phyloP scores from a whole-genome alignment of 805 yeast genomes.

The Saccharomycopsis selenospora region DNA sequence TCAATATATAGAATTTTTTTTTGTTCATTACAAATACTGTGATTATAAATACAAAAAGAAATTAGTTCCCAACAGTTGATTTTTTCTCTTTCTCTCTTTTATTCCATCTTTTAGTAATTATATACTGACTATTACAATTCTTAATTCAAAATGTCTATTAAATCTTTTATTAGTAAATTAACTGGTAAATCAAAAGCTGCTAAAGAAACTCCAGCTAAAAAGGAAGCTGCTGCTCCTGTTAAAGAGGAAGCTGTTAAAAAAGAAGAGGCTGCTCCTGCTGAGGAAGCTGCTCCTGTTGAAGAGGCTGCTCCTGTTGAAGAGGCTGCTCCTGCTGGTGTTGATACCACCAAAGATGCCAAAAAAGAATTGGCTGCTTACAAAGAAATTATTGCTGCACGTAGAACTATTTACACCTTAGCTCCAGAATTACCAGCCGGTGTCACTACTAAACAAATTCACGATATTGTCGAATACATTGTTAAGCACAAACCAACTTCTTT shows the following conservation, averaged over 20 bases:
- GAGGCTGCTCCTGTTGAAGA: background rate
- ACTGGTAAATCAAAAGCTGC: background rate
- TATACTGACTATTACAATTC: too few species aligned
- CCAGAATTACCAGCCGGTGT: slow-evolving; percentile 39
- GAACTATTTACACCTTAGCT: slow-evolving; percentile 41
- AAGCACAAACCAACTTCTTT: slow-evolving; percentile 45
- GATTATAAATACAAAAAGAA: too few species aligned
- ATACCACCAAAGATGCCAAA: background rate
- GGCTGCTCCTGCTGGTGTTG: background rate
- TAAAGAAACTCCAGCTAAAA: too few species aligned
- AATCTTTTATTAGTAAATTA: background rate
- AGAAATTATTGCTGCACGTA: slow-evolving; percentile 18
- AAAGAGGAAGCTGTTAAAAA: background rate
- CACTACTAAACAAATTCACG: slow-evolving; percentile 34
- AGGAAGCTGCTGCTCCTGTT: background rate
- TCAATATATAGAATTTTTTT: too few species aligned
- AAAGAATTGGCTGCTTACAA: background rate
- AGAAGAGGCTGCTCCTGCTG: background rate
- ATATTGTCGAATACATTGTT: slow-evolving; percentile 36
- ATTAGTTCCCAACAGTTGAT: too few species aligned
- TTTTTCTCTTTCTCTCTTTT: too few species aligned
- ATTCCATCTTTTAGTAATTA: too few species aligned
- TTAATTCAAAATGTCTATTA: background rate
- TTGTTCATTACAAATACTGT: too few species aligned
- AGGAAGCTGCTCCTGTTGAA: background rate